phyloP scores from a whole-genome alignment of 768 basidiomycete species.

The Tremella mesenterica region DNA sequence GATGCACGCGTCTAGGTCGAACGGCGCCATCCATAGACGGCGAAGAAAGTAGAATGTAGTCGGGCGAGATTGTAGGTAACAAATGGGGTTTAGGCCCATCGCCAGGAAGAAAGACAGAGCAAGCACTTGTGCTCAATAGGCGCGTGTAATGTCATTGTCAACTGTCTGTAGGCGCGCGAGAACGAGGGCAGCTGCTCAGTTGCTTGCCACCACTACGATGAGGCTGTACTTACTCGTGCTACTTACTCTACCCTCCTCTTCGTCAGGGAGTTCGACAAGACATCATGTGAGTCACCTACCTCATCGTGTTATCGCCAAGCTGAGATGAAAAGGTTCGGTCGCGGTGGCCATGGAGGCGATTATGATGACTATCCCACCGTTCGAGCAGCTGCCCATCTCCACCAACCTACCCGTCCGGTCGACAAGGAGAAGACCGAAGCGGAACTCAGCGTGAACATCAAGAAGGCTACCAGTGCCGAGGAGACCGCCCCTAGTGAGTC shows the following conservation, averaged over 20 bases:
- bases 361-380: conserved; percentile 50
- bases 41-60: too few species aligned
- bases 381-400: conserved; percentile 43
- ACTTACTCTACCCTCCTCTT: too few species aligned
- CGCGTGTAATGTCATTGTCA: too few species aligned
- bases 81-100: too few species aligned
- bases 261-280: too few species aligned
- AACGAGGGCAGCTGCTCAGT: too few species aligned
- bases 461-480: conserved; percentile 93
- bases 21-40: conserved; percentile 45
- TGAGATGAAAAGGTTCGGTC: conserved; percentile 26
- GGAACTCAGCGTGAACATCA: conserved; percentile 88
- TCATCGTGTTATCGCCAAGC: background rate
- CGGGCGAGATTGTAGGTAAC: too few species aligned
- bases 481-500: conserved; percentile 72
- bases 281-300: background rate
- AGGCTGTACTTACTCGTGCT: too few species aligned
- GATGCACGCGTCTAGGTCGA: conserved; percentile 96
- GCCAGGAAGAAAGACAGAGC: too few species aligned
- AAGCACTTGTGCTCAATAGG: too few species aligned
- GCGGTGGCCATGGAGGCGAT: conserved; percentile 19
- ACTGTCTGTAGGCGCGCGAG: too few species aligned
- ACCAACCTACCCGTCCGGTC: conserved; percentile 93
- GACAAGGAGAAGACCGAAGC: conserved; percentile 97
- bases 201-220: too few species aligned